These are phyloP conservation scores for Ustilago hordei DNA, from an alignment of 1,284 basidiomycete species.

Conservation along the genomic window DNA sequence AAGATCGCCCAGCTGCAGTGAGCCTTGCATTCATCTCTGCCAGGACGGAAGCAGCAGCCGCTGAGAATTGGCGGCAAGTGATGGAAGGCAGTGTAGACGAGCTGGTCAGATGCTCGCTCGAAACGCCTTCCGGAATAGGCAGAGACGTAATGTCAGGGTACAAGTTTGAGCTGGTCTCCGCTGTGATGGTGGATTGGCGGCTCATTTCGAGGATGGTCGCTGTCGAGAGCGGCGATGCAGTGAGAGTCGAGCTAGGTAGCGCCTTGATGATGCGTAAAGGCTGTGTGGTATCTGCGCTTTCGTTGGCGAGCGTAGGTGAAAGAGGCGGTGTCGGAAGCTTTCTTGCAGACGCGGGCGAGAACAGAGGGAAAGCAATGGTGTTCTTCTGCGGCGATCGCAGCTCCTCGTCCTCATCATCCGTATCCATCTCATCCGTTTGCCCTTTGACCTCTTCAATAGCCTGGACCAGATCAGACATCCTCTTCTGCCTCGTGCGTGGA, in stretches of 20 bases:
- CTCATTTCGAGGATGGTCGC: slow-evolving; percentile 40
- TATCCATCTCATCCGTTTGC: slow-evolving; percentile 25
- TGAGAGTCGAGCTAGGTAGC: slow-evolving; percentile 32
- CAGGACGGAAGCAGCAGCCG: slow-evolving; percentile 48
- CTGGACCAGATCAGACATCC: slow-evolving; percentile 39
- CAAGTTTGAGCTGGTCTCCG: slow-evolving; percentile 19
- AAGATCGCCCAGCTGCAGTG: slow-evolving; percentile 39
- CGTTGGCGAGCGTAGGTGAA: not conserved
- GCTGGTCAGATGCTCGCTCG: slow-evolving; percentile 26
- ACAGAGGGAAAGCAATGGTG: slow-evolving; percentile 23
- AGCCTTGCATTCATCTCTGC: slow-evolving; percentile 59
- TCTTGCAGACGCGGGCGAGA: slow-evolving; percentile 9
- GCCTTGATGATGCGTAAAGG: slow-evolving; percentile 56
- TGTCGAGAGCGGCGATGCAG: slow-evolving; percentile 37
- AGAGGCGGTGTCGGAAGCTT: slow-evolving; percentile 14
- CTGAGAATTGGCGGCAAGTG: slow-evolving; percentile 45
- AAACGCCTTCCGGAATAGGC: slow-evolving; percentile 27
- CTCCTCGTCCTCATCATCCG: slow-evolving; percentile 30
- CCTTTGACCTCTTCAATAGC: slow-evolving; percentile 47
- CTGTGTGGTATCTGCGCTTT: slow-evolving; percentile 18
- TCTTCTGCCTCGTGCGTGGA: slow-evolving; percentile 35
- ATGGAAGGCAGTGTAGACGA: slow-evolving; percentile 47
- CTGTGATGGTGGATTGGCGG: slow-evolving; percentile 1
- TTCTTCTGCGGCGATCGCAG: slow-evolving; percentile 19
- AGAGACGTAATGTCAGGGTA: slow-evolving; percentile 39